These are phyloP conservation scores for Penicillium sp. DNA, from an alignment of 2,329 filamentous ascomycete genomes.

Conservation along the genomic window DNA sequence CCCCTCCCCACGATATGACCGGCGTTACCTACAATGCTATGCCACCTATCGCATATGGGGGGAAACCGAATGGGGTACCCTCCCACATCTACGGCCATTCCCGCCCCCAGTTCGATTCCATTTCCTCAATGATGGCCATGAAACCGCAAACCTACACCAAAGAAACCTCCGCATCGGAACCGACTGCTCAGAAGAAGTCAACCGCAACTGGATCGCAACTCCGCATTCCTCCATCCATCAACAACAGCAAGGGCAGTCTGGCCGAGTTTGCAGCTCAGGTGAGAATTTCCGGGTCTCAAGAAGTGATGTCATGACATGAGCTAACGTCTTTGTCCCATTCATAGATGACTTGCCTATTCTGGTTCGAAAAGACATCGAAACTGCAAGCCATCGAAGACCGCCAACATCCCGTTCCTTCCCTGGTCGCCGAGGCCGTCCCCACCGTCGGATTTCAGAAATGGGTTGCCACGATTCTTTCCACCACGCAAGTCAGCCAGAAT, in stretches of 20 bases:
- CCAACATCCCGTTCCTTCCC: conserved; percentile 47
- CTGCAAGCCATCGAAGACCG: conserved; percentile 69
- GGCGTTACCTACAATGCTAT: conserved; percentile 39
- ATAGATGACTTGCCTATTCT: conserved; percentile 93
- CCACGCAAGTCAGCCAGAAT: conserved; percentile 94
- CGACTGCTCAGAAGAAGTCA: conserved; percentile 26
- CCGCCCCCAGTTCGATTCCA: conserved; percentile 22
- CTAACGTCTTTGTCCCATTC: background rate
- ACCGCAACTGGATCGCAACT: conserved; percentile 51
- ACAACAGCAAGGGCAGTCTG: conserved; percentile 69
- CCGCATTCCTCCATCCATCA: conserved; percentile 73
- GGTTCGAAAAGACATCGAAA: conserved; percentile 87
- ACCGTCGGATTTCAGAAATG: conserved; percentile 84
- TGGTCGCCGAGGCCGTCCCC: conserved; percentile 72
- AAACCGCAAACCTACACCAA: conserved; percentile 27
- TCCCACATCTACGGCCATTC: conserved; percentile 25
- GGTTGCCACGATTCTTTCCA: conserved; percentile 85
- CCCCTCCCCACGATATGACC: conserved; percentile 43
- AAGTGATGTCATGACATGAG: background rate
- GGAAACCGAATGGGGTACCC: conserved; percentile 26
- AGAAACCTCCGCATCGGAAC: conserved; percentile 20
- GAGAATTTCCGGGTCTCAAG: conserved; percentile 12
- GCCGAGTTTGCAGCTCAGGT: conserved; percentile 83
- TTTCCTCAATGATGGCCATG: conserved; percentile 21
- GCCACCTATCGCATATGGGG: conserved; percentile 31